phyloP scores from a whole-genome alignment of 805 yeast genomes.

The Wickerhamia fluorescens region DNA sequence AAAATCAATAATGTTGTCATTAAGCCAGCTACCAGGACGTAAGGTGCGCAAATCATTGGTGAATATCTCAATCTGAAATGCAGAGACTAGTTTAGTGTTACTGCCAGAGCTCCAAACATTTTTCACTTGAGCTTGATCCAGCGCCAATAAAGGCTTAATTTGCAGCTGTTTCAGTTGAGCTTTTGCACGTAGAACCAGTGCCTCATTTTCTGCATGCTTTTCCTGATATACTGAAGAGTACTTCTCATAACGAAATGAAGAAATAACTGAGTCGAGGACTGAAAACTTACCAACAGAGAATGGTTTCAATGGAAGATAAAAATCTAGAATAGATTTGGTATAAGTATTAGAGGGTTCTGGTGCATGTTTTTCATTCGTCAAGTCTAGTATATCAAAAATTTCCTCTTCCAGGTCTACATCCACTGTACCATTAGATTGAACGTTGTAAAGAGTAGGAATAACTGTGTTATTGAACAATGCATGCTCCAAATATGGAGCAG shows the following conservation, averaged over 20 bases:
- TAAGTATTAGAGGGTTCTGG: constrained; percentile 13
- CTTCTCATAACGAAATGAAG: constrained; percentile 7
- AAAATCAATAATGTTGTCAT: constrained; percentile 84
- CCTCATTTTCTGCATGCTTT: no score
- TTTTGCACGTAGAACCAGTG: no score
- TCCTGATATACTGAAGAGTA: constrained; percentile 8
- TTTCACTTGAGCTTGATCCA: constrained; percentile 29
- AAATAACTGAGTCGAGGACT: constrained; percentile 16
- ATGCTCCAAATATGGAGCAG: no score
- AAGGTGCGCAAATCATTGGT: constrained; percentile 68
- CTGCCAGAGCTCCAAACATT: constrained; percentile 21
- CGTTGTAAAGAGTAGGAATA: no score
- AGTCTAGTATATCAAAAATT: constrained; percentile 3
- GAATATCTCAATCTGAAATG: constrained; percentile 50
- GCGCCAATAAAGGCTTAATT: no score
- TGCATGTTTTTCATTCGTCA: no score
- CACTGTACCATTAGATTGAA: background rate
- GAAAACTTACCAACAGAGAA: constrained; percentile 23
- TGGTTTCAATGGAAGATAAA: constrained; percentile 13
- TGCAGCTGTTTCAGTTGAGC: no score
- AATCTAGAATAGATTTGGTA: constrained; percentile 7
- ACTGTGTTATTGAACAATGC: no score
- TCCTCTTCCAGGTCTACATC: background rate
- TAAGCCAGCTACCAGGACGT: constrained; percentile 71
- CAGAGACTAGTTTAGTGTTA: constrained; percentile 21